Percentiles rank a stretch among this genome's conserved stretches.
Evolutionary conservation across 306 rosid genomes (phyloP).

Genomic region (Citrullus mucosospermus): DNA sequence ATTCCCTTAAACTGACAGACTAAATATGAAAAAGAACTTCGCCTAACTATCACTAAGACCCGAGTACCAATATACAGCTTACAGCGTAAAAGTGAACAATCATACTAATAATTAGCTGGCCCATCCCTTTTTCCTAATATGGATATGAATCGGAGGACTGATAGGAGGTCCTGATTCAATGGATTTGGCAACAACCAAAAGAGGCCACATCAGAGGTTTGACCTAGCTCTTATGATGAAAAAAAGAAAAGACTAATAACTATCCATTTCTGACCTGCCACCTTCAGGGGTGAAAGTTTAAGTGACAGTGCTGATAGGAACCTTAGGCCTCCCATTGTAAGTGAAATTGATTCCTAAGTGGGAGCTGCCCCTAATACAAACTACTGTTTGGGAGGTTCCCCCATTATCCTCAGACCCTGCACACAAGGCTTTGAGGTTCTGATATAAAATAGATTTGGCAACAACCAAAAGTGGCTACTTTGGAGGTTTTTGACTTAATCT

Average conservation of each 20-base stretch:
- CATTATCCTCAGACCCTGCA: not conserved
- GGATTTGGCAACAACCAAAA: not conserved
- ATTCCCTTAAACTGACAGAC: too few species aligned
- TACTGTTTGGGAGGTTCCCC: not conserved
- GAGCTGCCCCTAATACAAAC: not conserved
- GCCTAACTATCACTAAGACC: too few species aligned
- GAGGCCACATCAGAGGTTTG: not conserved
- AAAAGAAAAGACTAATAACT: not conserved
- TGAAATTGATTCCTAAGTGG: not conserved
- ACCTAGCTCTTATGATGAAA: not conserved
- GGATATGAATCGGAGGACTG: too few species aligned
- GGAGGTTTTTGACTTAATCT: not conserved
- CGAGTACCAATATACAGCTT: too few species aligned
- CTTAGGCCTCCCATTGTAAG: not conserved
- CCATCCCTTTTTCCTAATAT: too few species aligned
- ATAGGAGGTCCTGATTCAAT: not conserved
- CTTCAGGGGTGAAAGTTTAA: not conserved
- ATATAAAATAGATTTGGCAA: not conserved
- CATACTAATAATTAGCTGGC: too few species aligned
- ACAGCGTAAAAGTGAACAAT: too few species aligned
- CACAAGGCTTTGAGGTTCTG: not conserved
- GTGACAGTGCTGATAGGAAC: not conserved
- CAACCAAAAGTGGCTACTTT: not conserved
- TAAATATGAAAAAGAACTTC: too few species aligned
- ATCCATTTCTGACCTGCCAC: not conserved